Base-by-base conservation (phyloP, 2,329 filamentous ascomycete species). In the Metarhizium sp. region DNA sequence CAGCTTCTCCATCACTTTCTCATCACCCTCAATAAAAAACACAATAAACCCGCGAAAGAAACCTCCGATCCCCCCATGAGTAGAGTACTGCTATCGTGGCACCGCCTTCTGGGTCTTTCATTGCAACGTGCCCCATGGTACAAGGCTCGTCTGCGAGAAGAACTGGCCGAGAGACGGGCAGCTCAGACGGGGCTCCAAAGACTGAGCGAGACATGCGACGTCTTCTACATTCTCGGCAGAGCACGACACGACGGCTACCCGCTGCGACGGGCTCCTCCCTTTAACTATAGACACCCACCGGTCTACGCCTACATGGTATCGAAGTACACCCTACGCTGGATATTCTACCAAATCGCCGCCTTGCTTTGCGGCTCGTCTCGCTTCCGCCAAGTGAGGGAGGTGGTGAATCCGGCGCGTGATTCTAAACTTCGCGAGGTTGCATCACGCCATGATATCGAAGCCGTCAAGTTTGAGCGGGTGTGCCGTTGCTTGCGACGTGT, bases 131-230 rank as follows among this genome's bases (percentile, higher is more conserved):
- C 60, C 14, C 62, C 65, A 4, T 76, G 72, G 73, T 70, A 76
- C 59, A 67, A 63, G 29, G 67, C 68, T 52, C 66, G 72, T 20
- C 62, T 75, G 42, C 59, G 59, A 42, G 72, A 75, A 53, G 73
- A 76, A 59, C 61, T 73, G 3, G 54, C 32, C 14, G 73, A 76
- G 58, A 65, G 62, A 18, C 64, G 62, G 20, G 54, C 48, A 0
- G 73, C 73, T 32, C 59, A 53, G 3, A 69, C 64, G 4, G 47
- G 25, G 14, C 59, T 64, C 52, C 56, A 66, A 51, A 69, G 63
- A 52, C 61, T 76, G n/a, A 76, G 73, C 64, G 74, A 77, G 59
- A 70, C 71, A 5, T 67, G 73, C 3, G 73, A 77, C 56, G 71
- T 76, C 30, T 67, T 75, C 51, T 76, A 74, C 62, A 63, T 67